Conservation (phyloP, 768 basidiomycete genomes). For the Lentinula raphanica region DNA sequence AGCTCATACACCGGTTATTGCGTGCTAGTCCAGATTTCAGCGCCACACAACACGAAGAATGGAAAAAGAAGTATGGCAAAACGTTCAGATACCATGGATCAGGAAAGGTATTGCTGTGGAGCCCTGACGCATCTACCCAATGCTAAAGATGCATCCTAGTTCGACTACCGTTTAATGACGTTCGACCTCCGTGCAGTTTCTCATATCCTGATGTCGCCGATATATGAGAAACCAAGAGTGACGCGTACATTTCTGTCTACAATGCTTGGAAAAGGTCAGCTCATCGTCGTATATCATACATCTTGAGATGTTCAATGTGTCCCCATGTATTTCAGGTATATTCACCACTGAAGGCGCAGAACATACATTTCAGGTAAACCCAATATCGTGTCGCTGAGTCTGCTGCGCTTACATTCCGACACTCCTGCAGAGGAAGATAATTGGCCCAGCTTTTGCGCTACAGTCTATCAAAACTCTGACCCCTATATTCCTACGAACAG, state of each 20-base stretch:
- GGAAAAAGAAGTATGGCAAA: conserved; percentile 40
- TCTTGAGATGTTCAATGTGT: not conserved
- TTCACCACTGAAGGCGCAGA: conserved; percentile 49
- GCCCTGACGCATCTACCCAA: not conserved
- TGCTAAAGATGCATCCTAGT: conserved; percentile 23
- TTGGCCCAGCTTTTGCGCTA: conserved; percentile 45
- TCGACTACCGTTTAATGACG: conserved; percentile 50
- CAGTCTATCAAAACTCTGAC: conserved; percentile 39
- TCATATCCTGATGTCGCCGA: conserved; percentile 42
- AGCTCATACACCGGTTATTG: not conserved
- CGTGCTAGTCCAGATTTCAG: conserved; percentile 36
- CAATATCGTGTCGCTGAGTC: not conserved
- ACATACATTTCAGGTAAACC: conserved; percentile 36
- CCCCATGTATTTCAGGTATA: conserved; percentile 33
- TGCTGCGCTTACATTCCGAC: not conserved
- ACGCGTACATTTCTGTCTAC: conserved; percentile 42
- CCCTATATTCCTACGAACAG: conserved; percentile 47
- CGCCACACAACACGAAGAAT: conserved; percentile 34
- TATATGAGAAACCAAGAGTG: conserved; percentile 55
- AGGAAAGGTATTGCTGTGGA: conserved; percentile 33
- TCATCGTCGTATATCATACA: not conserved
- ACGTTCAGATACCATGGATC: conserved; percentile 53
- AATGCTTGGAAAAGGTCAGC: conserved; percentile 43
- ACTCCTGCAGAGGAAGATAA: conserved; percentile 32
- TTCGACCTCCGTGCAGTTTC: conserved; percentile 45